Base-by-base conservation (phyloP, 1,284 basidiomycete genomes). In the Fereydounia khargensis region DNA sequence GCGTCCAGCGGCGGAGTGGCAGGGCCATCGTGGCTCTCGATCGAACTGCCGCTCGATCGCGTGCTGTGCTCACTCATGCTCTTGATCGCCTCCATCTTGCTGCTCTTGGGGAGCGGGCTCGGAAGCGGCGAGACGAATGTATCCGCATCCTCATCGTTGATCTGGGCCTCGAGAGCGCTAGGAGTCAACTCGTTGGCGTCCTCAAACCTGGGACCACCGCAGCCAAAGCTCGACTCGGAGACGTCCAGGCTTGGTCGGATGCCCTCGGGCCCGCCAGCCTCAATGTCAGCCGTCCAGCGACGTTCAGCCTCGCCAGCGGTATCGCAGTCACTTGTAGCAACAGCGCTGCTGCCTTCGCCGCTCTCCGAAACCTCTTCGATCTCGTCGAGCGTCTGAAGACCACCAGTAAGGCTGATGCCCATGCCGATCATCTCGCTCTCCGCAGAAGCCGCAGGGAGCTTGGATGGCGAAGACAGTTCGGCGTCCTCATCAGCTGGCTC, bases 341-440 rank as follows among this genome's bases (percentile, higher is more conserved):
- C n/a, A n/a, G n/a, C 49, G 32, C 45, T 51, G 36, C 47, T 55
- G 4, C 35, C 58, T 18, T 41, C 49, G 20, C 56, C 37, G 20
- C 54, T 54, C 34, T 56, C 58, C 11, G 42, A 46, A 5, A 56
- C 65, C 41, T 68, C 65, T 32, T 68, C 65, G 25, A 56, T 54
- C 48, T 68, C 65, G 24, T 54, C 60, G 24, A 68, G 40, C 10
- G 56, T 60, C 32, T 62, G 53, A 27, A 68, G 21, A 19, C 39
- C 39, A 23, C 65, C 59, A n/a, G n/a, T n/a, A n/a, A n/a, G n/a
- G n/a, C n/a, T n/a, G 44, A 59, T 48, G 9, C 60, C 56, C 2
- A 64, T 37, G 7, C 58, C 58, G 10, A 57, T 31, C 4, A 46
- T 16, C 23, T 56, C 58, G 37, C 36, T 37, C n/a, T 56, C 53